Evolutionary conservation across 2,329 filamentous ascomycete species (phyloP).

Genomic region (Ilyonectria mors-panacis): DNA sequence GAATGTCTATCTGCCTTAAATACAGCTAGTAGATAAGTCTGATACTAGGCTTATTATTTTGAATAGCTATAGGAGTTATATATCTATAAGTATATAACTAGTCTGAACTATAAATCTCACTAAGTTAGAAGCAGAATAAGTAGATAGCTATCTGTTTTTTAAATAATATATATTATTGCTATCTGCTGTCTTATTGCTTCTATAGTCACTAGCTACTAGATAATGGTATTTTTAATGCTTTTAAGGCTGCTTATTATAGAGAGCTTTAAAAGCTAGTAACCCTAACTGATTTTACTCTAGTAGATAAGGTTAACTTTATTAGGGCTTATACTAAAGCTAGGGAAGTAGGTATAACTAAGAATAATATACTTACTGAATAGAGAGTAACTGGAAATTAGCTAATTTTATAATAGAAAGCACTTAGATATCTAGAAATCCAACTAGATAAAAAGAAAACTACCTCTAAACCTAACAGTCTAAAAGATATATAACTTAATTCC

Average conservation of each 20-base stretch:
- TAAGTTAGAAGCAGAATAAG: conserved; percentile 9
- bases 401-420: no score
- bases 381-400: no score
- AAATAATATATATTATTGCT: conserved; percentile 13
- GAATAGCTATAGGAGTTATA: neutral
- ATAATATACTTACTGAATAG: no score
- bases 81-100: neutral
- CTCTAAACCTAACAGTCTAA: neutral
- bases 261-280: no score
- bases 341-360: no score
- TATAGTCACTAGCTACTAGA: conserved; percentile 23
- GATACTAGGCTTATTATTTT: no score
- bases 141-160: conserved; percentile 8
- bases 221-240: conserved; percentile 8
- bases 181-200: conserved; percentile 23
- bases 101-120: neutral
- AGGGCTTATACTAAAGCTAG: no score
- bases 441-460: neutral
- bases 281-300: no score
- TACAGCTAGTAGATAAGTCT: no score
- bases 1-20: no score
- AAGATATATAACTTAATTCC: neutral
- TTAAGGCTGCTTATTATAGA: no score
- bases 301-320: no score
- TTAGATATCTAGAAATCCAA: neutral